A percentile compares a stretch with the other conserved stretches of the same genome.
Conservation (phyloP, 2,329 filamentous ascomycete genomes). For the Cercospora janseana region DNA sequence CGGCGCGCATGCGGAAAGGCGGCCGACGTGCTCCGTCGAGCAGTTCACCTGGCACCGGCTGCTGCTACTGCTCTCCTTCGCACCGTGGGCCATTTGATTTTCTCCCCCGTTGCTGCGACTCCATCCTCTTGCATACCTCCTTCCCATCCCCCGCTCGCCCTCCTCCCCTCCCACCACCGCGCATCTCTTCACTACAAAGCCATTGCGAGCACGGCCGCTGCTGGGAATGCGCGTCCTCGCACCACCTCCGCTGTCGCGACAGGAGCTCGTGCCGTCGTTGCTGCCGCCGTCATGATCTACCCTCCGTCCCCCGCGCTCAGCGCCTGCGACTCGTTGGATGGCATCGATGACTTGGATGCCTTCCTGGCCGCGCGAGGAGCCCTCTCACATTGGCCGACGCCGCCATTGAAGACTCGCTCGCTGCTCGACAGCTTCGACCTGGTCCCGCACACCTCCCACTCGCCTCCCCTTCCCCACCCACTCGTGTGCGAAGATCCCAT, state of each 20-base stretch:
- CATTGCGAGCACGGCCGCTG: neutral
- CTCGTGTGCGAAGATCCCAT: slow-evolving; percentile 14
- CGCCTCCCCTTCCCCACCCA: neutral
- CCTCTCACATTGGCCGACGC: slow-evolving; percentile 36
- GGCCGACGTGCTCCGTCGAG: neutral
- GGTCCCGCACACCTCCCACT: slow-evolving; percentile 15
- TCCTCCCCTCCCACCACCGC: slow-evolving; percentile 7
- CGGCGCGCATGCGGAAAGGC: neutral
- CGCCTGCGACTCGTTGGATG: slow-evolving; percentile 34
- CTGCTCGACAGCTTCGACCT: slow-evolving; percentile 24
- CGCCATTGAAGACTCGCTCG: slow-evolving; percentile 26
- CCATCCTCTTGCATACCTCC: neutral
- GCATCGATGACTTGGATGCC: slow-evolving; percentile 36
- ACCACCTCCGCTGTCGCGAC: neutral
- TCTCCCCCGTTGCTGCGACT: too few relatives aligned
- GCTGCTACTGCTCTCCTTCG: too few relatives aligned
- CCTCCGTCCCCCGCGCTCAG: slow-evolving; percentile 33
- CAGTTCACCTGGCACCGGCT: neutral
- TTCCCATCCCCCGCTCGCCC: neutral
- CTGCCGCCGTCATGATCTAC: slow-evolving; percentile 7
- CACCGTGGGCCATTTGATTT: too few relatives aligned
- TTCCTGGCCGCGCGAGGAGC: slow-evolving; percentile 32
- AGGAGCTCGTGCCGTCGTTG: neutral
- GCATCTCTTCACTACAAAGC: neutral
- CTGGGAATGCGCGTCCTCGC: neutral